Evolutionary conservation across 2,329 filamentous ascomycete genomes (phyloP).

Genomic region (Aureobasidium namibiae): DNA sequence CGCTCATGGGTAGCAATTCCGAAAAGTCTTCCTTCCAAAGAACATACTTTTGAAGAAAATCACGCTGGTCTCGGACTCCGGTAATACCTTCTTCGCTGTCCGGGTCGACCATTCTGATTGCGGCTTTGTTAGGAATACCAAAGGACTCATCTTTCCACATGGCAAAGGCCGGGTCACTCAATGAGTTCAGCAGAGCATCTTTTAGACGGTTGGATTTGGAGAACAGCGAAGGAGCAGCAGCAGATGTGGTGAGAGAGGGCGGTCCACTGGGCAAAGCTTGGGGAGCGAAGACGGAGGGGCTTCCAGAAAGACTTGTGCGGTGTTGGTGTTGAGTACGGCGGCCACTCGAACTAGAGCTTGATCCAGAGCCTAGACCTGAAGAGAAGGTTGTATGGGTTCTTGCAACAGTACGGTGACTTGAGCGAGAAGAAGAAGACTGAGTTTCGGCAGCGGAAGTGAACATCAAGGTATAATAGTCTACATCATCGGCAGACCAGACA

Average conservation of each 20-base stretch:
- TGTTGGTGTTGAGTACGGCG: conserved; percentile 14
- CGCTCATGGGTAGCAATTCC: conserved; percentile 45
- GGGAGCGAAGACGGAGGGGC: conserved; percentile 12
- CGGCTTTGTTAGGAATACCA: conserved; percentile 63
- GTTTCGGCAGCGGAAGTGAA: conserved; percentile 52
- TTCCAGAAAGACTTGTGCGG: conserved; percentile 4
- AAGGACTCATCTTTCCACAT: conserved; percentile 77
- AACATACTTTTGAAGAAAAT: conserved; percentile 53
- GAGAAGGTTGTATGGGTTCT: conserved; percentile 31
- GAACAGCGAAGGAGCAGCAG: conserved; percentile 54
- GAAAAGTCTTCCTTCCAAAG: conserved; percentile 61
- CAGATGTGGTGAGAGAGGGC: conserved; percentile 21
- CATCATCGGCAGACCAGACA: conserved; percentile 61
- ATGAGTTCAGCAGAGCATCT: conserved; percentile 67
- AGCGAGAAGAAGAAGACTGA: conserved; percentile 5
- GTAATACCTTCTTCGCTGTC: conserved; percentile 29
- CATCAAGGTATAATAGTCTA: conserved; percentile 64
- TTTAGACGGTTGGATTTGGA: conserved; percentile 70
- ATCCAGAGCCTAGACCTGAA: conserved; percentile 30
- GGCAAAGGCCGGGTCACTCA: conserved; percentile 64
- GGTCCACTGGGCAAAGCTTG: conserved; percentile 21
- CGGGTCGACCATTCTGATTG: conserved; percentile 32
- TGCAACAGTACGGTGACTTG: conserved; percentile 32
- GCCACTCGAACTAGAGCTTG: conserved; percentile 27
- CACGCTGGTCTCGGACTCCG: conserved; percentile 29